Base-by-base conservation (phyloP, 352 stramenopile species). In the Peronospora farinosa region DNA sequence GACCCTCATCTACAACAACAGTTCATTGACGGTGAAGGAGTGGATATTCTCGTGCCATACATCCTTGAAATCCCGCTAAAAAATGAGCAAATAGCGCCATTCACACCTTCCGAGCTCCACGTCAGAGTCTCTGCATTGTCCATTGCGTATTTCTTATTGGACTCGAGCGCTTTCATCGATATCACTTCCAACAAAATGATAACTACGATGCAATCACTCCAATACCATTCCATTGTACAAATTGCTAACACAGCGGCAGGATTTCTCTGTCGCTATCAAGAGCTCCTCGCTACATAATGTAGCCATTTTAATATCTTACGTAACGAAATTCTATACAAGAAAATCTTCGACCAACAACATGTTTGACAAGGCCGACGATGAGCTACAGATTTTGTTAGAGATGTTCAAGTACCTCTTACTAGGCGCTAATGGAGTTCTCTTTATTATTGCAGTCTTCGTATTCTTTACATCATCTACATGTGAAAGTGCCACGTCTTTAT, bases 111-210 rank as follows among this genome's bases (percentile, higher is more conserved):
- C 12, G 48, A 69, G 32, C 41, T 82, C 16, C 84, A 85, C 57
- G 61, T 68, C 3, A 33, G 60, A 13, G 61, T 90, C 27, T 84
- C 68, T 12, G 68, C 76, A 19, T 46, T 90, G 8, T 71, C 72
- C 7, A 78, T 77, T 43, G 57, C 58, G 42, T 90, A 79, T 57
- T 88, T 86, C 48, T 54, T 90, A 16, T 31, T 90, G 36, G 74
- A 90, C 57, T 86, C 76, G 5, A 55, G 43, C 3, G 66, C 68
- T 13, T 84, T 85, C 28, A 27, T 47, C 0, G 52, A 54, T 7
- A 60, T 88, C 50, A 74, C 69, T n/a, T 47, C 41, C 13, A 51
- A 72, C n/a, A 50, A n/a, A 0, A 54, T 79, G 16, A 35, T 66
- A 17, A 9, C 8, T 0, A 67, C 70, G 17, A 68, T 86, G 50